Base-by-base conservation (phyloP, 352 stramenopile genomes). In the Phytophthora hibernalis region DNA sequence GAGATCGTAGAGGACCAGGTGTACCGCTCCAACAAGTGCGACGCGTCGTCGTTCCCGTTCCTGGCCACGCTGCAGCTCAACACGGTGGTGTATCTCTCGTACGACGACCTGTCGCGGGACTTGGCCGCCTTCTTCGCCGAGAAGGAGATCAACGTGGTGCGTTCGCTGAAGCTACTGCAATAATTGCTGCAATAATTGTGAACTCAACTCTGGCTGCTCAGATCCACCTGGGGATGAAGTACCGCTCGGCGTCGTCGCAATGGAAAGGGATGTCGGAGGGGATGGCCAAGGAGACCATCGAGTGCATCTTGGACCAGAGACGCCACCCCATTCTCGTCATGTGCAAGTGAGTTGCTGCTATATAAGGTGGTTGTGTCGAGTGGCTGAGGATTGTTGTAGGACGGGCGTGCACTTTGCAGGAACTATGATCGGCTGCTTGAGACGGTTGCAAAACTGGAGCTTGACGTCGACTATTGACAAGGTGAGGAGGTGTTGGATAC, bases 401-500 rank as follows among this genome's bases (percentile, higher is more conserved):
- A 92, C 84, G 38, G 87, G 83, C 2, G 80, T 93, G 55, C 82
- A 90, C 40, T 89, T 91, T 62, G 70, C 83, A 38, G 87, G 87
- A 6, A 94, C 87, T 1, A 85, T 92, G 66, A 91, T 96, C 49
- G 87, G 87, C 7, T 96, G 88, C 51, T 59, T 96, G 22, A 83
- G 88, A 16, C 85, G 88, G 12, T 64, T 96, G 10, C 88, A 95
- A 62, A 95, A 93, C 55, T 96, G 88, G 88, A 92, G 86, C 47
- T 72, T 96, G 54, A 96, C 88, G 3, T 86, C 88, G 26, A 96
- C 78, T 11, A 96, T 96, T 68, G 88, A 96, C 74, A 95, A 96
- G 72, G 85, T 90, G 31, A 24, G 26, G 16, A 13, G 20, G n/a
- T 47, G 40, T n/a, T 47, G 18, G 40, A 22, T 47, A 26, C 10